Evolutionary conservation across 129 eudicot species (phyloP), one percentile per base, ranked within the genome.

Genomic region (Escallonia herrerae): DNA sequence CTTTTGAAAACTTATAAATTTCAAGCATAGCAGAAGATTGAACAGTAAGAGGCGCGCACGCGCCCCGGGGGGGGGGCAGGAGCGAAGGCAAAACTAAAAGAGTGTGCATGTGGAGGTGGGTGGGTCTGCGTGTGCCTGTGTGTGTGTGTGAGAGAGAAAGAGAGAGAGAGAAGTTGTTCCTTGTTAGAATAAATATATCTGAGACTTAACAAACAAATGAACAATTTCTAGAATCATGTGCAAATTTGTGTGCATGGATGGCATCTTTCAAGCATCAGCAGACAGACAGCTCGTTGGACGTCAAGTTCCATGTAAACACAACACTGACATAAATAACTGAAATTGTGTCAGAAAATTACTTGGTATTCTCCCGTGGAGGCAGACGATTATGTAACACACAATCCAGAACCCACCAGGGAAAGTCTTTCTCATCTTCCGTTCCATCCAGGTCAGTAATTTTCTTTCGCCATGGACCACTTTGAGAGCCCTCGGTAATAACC

Each of bases 381-480:
- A 94, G 72, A 42, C 99, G 99, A 60, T 94, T 94, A 68, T 86
- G 84, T 79, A 89, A 50, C 62, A 89, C 75, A 45, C 97, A 94
- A 70, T 94, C 99, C 71, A 89, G 55, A 74, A 86, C 89, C 99
- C 99, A 94, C 95, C 81, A 81, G 3, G 99, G 99, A 14, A 94
- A 80, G 67, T 94, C 95, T 74, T 89, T 86, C 68, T 94, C 99
- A 67, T 94, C 99, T 80, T 94, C 97, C 0, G 87, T 86, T 57
- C 97, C 97, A 58, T 84, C 93, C 70, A 94, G 65, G 60, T 89
- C 97, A 3, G 95, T 94, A 53, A 82, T 77, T 73, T 86, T 94
- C 83, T 89, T 94, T 40, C 99, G 79, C 99, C 99, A 94, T 8
- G 86, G 97, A 41, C 97, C 93, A 69, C 93, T 86, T 56, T 86